Base-by-base conservation (phyloP, 2,329 filamentous ascomycete genomes). In the Periglandula ipomoeae region DNA sequence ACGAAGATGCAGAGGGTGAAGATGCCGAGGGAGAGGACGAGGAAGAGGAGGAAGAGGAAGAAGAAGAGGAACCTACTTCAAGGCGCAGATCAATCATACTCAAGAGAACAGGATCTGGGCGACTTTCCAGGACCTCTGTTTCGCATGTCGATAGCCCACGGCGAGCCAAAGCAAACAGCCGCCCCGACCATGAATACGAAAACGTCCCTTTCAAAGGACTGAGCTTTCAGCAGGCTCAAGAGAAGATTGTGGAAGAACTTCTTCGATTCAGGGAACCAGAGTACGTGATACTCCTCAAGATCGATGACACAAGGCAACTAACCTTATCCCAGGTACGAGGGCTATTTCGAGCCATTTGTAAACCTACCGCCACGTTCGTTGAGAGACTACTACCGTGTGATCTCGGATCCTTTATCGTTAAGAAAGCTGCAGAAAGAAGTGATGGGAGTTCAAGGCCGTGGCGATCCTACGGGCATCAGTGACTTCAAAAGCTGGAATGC, bases 341-440 rank as follows among this genome's bases (percentile, higher is more conserved):
- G 85, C 35, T 79, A 82, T 52, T 84, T 82, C 55, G 75, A 81
- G 53, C 82, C 87, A 0, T 95, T 95, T 58, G 70, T 89, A 50
- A 85, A 86, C 58, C 74, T 95, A 24, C 89, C 89, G 0, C 77
- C 85, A 24, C 81, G 87, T 27, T 75, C 76, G 43, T 69, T 94
- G 40, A 87, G 83, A 57, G 89, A 95, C 59, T 96, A 96, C 65
- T 95, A 93, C 65, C 80, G 84, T 58, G 70, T 91, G 50, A 93
- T 96, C 57, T 79, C 81, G 49, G 81, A 90, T 52, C 90, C 90
- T 0, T 74, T 91, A 32, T 93, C 87, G 1, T 70, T 96, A 27
- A 84, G 82, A 56, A 82, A 81, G 49, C 74, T 95, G 10, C 82
- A 89, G 61, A 91, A 90, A 65, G 76, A 81, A 53, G 80, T 91